These are phyloP conservation scores for Hortiboletus campestris DNA, from an alignment of 768 basidiomycete species.

Conservation along the genomic window DNA sequence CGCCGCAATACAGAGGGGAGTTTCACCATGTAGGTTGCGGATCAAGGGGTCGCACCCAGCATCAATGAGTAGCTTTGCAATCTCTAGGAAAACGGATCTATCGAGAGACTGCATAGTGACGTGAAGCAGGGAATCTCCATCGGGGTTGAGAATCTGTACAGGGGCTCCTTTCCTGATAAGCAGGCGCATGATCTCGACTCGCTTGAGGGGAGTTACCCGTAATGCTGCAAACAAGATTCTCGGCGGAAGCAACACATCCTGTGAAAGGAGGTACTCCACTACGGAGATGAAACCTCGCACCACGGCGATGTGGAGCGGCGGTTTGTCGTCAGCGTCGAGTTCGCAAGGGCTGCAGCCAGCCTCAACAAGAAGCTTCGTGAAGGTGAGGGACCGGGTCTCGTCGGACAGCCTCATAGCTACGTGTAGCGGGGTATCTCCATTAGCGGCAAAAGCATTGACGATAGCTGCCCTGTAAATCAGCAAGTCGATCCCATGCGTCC, in stretches of 20 bases:
- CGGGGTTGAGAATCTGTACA: background rate
- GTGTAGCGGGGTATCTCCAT: constrained; percentile 11
- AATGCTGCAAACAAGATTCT: background rate
- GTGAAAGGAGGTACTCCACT: background rate
- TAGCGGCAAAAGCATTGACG: background rate
- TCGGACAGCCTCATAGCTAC: background rate
- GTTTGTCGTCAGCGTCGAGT: background rate
- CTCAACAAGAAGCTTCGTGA: background rate
- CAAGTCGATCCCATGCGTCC: fast-evolving
- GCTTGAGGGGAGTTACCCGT: background rate
- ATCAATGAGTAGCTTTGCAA: background rate
- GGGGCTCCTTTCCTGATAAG: constrained; percentile 2
- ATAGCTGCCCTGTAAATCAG: background rate
- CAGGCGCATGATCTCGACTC: background rate
- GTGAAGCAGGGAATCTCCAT: constrained; percentile 2
- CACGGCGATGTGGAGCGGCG: background rate
- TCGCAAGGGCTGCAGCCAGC: background rate
- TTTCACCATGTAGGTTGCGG: background rate
- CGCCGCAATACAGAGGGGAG: background rate
- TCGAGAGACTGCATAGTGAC: background rate
- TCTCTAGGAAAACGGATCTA: background rate
- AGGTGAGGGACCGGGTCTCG: background rate
- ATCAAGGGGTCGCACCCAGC: background rate
- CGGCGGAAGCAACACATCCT: background rate
- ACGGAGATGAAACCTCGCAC: background rate